phyloP scores from a whole-genome alignment of 805 yeast genomes.

The baker's yeast (Saccharomyces cerevisiae) region DNA sequence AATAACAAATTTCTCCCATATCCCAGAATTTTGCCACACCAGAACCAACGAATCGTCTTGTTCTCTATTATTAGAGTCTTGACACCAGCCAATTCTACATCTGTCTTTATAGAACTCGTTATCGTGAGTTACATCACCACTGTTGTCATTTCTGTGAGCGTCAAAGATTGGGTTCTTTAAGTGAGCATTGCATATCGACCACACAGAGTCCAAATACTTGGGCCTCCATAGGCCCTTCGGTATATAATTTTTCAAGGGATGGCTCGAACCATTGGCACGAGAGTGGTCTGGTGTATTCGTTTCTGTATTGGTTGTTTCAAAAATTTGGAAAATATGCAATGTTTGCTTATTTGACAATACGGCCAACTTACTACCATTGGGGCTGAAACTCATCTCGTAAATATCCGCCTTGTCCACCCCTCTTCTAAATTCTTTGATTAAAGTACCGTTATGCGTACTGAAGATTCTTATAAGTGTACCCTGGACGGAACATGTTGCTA shows the following conservation, averaged over 20 bases:
- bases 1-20: conserved; percentile 82
- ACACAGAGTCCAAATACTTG: conserved; percentile 69
- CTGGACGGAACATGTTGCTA: conserved; percentile 83
- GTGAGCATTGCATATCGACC: conserved; percentile 79
- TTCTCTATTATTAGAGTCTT: conserved; percentile 26
- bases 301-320: not conserved
- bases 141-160: conserved; percentile 5
- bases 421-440: conserved; percentile 78
- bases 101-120: conserved; percentile 19
- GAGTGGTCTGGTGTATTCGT: not conserved
- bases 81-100: conserved; percentile 28
- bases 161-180: conserved; percentile 27
- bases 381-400: conserved; percentile 77
- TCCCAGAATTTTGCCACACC: conserved; percentile 63
- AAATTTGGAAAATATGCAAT: conserved; percentile 64
- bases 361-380: conserved; percentile 66
- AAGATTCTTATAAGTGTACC: conserved; percentile 88
- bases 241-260: conserved; percentile 47
- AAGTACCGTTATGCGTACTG: conserved; percentile 48
- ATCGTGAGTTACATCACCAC: not conserved
- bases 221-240: conserved; percentile 51
- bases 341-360: conserved; percentile 86
- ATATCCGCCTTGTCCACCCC: conserved; percentile 82
- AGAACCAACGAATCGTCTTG: conserved; percentile 60
- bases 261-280: conserved; percentile 44